Evolutionary conservation across 1,139 yeast species (phyloP).

Genomic region (Saccharomyces hybrid): DNA sequence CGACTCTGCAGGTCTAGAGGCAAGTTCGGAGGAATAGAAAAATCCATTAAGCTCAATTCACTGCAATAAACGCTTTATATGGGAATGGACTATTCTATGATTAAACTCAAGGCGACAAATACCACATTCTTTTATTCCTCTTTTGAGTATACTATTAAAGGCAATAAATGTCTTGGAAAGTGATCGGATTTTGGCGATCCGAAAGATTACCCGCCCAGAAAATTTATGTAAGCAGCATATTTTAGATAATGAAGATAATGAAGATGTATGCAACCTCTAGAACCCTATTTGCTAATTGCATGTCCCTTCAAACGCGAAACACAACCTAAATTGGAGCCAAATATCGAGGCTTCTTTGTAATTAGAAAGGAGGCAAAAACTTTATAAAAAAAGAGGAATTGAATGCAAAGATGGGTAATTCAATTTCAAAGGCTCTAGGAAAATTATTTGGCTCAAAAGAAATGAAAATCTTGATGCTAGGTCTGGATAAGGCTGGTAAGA

Average conservation of each 20-base stretch:
- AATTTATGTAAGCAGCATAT: neutral
- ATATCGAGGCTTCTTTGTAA: neutral
- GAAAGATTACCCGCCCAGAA: neutral
- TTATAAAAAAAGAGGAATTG: neutral
- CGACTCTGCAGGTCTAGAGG: constrained; percentile 25
- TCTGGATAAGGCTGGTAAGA: constrained; percentile 86
- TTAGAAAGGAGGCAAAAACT: neutral
- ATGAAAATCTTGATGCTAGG: constrained; percentile 77
- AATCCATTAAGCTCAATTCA: constrained; percentile 17
- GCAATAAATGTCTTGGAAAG: neutral
- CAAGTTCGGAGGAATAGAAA: constrained; percentile 26
- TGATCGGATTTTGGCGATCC: neutral
- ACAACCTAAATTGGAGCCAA: neutral
- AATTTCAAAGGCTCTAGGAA: constrained; percentile 41
- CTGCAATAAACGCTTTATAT: neutral
- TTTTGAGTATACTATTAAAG: neutral
- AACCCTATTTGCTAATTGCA: neutral
- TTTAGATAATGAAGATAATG: neutral
- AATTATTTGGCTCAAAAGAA: constrained; percentile 43
- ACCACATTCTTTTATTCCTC: neutral
- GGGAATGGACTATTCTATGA: neutral
- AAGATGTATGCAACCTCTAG: neutral
- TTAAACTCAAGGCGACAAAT: neutral
- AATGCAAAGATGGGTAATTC: constrained; percentile 39
- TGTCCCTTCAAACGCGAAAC: neutral